Evolutionary conservation across 441 rosid species (phyloP), one percentile per base, ranked within the genome.

Genomic region (Adansonia madagascariensis): DNA sequence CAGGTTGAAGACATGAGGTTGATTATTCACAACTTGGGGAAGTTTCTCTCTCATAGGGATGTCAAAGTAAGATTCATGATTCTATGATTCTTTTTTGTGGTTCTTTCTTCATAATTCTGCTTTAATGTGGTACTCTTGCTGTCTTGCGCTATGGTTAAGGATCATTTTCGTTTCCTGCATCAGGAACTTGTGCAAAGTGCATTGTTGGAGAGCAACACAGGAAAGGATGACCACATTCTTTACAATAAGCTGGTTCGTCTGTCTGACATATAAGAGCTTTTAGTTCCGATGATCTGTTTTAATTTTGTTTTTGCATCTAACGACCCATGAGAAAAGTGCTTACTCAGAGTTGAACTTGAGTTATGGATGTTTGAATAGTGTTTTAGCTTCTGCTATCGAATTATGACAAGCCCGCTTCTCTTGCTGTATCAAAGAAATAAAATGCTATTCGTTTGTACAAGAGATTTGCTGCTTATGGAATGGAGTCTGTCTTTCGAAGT

Each of bases 101-200:
- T 3, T 20, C n/a, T 1, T 6, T 17, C 50, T 24, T 4, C 66
- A 3, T 27, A 31, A 41, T 46, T 35, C 14, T 57, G n/a, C 49
- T 57, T 70, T 78, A 52, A 18, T 57, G 20, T 57, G 24, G 44
- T 43, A n/a, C 31, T 39, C 24, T 31, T 76, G 59, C 1, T 3
- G 27, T 24, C 27, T 24, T 24, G 27, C 27, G 5, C 8, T 11
- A 18, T 59, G 11, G 55, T 78, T 52, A 47, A 64, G 18, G 4
- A 57, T 75, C 17, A 12, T 73, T 65, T 35, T 61, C 2, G 6
- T 70, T 71, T 39, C 22, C 27, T 24, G 52, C 65, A 78, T 77
- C 88, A 96, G 99, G 99, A 96, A 77, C 92, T 96, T 20, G 99
- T 89, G 83, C 97, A 91, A 77, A 91, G 96, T 82, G 98, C 98